Evolutionary conservation across 2,329 filamentous ascomycete genomes (phyloP).

Genomic region (Penicillium sp.): DNA sequence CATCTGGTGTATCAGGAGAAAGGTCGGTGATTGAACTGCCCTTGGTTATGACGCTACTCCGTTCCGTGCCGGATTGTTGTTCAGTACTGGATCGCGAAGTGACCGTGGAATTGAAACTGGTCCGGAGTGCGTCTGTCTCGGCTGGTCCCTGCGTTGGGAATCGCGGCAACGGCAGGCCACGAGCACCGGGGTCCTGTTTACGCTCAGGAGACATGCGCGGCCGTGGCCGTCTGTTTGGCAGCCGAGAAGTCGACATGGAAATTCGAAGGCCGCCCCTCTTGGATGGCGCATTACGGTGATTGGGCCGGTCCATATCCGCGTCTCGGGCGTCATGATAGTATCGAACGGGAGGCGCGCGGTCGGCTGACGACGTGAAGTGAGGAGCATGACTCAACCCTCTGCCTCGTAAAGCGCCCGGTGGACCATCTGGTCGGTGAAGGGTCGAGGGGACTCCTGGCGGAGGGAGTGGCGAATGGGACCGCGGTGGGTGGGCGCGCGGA

Average conservation of each 20-base stretch:
- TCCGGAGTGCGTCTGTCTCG: constrained; percentile 41
- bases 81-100: constrained; percentile 55
- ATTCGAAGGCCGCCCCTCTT: constrained; percentile 27
- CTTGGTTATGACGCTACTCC: constrained; percentile 75
- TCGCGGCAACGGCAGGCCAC: constrained; percentile 26
- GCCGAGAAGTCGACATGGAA: constrained; percentile 33
- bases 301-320: constrained; percentile 20
- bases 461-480: constrained; percentile 20
- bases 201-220: constrained; percentile 22
- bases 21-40: constrained; percentile 66
- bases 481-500: constrained; percentile 17
- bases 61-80: constrained; percentile 62
- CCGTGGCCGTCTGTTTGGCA: constrained; percentile 26
- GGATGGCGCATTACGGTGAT: constrained; percentile 23
- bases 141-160: constrained; percentile 26
- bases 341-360: constrained; percentile 14
- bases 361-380: constrained; percentile 17
- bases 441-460: constrained; percentile 1
- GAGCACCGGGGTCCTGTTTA: constrained; percentile 18
- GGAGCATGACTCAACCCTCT: constrained; percentile 17
- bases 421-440: constrained; percentile 16
- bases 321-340: constrained; percentile 18
- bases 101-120: constrained; percentile 55
- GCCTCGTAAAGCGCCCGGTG: constrained; percentile 15
- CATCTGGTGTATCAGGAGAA: constrained; percentile 56